Evolutionary conservation across 257 asterid species (phyloP).

Genomic region (Anisodus acutangulus): DNA sequence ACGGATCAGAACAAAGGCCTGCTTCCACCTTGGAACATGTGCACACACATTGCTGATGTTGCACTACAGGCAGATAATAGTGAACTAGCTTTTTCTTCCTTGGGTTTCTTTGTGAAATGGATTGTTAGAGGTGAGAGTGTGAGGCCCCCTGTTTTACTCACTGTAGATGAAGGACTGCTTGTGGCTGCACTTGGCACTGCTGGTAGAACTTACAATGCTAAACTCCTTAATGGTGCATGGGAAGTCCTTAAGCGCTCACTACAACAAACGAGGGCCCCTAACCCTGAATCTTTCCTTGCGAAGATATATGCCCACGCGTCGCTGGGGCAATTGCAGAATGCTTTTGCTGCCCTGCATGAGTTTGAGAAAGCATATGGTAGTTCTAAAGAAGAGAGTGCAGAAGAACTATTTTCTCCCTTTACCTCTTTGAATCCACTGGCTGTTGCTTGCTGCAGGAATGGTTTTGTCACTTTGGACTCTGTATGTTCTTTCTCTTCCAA

Average conservation of each 20-base stretch:
- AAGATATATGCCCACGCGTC: slow-evolving; percentile 76
- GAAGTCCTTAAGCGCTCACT: slow-evolving; percentile 75
- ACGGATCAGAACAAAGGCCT: slow-evolving; percentile 82
- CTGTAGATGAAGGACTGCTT: slow-evolving; percentile 73
- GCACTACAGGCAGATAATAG: slow-evolving; percentile 75
- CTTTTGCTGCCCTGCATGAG: slow-evolving; percentile 81
- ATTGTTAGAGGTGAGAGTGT: slow-evolving; percentile 67
- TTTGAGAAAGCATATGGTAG: slow-evolving; percentile 65
- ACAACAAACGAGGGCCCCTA: slow-evolving; percentile 63
- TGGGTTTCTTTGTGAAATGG: slow-evolving; percentile 84
- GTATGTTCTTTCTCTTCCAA: slow-evolving; percentile 51
- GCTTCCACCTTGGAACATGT: slow-evolving; percentile 70
- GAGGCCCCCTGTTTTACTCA: slow-evolving; percentile 54
- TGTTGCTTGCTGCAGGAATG: slow-evolving; percentile 70
- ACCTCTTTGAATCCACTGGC: slow-evolving; percentile 73
- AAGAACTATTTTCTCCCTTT: slow-evolving; percentile 77
- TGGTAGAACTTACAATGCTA: slow-evolving; percentile 71
- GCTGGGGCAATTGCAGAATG: slow-evolving; percentile 77
- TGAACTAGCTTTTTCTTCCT: slow-evolving; percentile 66
- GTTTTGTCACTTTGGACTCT: slow-evolving; percentile 72
- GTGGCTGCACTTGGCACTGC: slow-evolving; percentile 85
- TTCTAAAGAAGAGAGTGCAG: slow-evolving; percentile 49
- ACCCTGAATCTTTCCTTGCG: slow-evolving; percentile 72
- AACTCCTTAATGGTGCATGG: slow-evolving; percentile 86
- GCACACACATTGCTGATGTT: slow-evolving; percentile 68